Base-by-base conservation (phyloP, 2,329 filamentous ascomycete genomes). In the Talaromyces sp. region DNA sequence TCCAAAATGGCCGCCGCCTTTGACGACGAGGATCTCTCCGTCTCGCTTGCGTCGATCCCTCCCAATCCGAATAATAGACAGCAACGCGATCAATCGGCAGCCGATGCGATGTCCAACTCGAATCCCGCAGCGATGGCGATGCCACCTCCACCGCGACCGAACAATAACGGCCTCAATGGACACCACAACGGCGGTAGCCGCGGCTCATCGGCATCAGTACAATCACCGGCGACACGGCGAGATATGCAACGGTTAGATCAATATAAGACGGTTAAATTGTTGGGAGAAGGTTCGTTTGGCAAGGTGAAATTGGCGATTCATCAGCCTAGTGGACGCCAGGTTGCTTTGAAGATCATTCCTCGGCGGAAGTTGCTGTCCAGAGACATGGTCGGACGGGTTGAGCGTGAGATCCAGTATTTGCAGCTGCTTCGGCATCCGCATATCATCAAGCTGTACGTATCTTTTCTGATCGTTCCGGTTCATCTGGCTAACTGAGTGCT, bases 281-380 rank as follows among this genome's bases (percentile, higher is more conserved):
- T 99, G 14, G 95, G 95, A 64, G 95, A 99, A 81, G 95, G 95
- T 56, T 97, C 93, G 2, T 99, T 99, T 77, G 95, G 95, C 72
- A 99, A 99, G 82, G 95, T 99, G 77, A 98, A 98, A 83, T 87
- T 99, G 72, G 95, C 95, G 24, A 90, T 93, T 48, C 95, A 99
- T 76, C 88, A 92, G 73, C 88, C 93, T 70, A 98, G 92, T 70
- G 91, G 91, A 69, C 93, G 98, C 78, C 92, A 97, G 81, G 95
- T 99, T 60, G 95, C 95, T 33, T 85, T 99, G 75, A 99, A 99
- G 84, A 97, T 98, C 75, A 99, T 99, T 74, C 91, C 93, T 48
- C 87, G 95, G 70, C 95, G 95, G 82, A 96, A 97, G 82, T 86
- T 99, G 74, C 92, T 97, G 72, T 98, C 93, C 71, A 86, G 94